Conservation (phyloP, 306 rosid species). For the cucumber (Cucumis sativus) region Cucumber_9930_V3 NC_026657.2:23569001-23569500, state of each 20-base stretch:
- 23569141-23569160: background rate
- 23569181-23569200: background rate
- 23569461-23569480: slow-evolving; percentile 79
- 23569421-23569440: slow-evolving; percentile 82
- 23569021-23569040: background rate
- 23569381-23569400: slow-evolving; percentile 96
- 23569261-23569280: background rate
- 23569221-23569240: background rate
- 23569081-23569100: background rate
- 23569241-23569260: background rate
- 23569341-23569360: background rate
- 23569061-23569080: background rate
- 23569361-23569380: slow-evolving; percentile 77
- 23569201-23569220: background rate
- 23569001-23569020: background rate
- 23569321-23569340: background rate
- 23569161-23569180: background rate
- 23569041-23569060: background rate
- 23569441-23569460: slow-evolving; percentile 43
- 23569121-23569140: background rate
- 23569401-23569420: slow-evolving; percentile 83
- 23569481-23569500: slow-evolving; percentile 92
- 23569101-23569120: background rate
- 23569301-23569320: too few relatives aligned
- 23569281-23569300: background rate